Conservation (phyloP, 2,329 filamentous ascomycete genomes). For the Fusarium albosuccineum region DNA sequence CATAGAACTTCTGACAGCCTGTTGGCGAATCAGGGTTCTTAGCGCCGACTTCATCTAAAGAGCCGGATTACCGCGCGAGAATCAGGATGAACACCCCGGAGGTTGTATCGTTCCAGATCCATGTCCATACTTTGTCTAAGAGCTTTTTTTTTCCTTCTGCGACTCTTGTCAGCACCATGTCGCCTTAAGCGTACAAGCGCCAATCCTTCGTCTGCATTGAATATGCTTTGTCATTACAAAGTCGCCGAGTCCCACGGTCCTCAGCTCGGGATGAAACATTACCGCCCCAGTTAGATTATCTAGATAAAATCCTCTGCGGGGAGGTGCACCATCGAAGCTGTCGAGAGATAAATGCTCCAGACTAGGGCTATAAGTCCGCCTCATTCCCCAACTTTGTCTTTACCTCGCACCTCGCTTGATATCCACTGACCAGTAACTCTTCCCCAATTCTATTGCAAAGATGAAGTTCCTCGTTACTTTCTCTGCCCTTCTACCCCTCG, state of each 20-base stretch:
- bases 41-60: neutral
- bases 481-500: neutral
- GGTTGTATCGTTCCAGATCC: neutral
- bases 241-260: too few relatives aligned
- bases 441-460: neutral
- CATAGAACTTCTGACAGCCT: neutral
- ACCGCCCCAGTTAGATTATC: too few relatives aligned
- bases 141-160: too few relatives aligned
- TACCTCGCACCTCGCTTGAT: neutral
- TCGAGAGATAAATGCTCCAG: too few relatives aligned
- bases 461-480: slow-evolving; percentile 23
- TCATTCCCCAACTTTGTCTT: neutral
- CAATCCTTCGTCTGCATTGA: neutral
- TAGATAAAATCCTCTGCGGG: too few relatives aligned
- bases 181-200: neutral
- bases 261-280: too few relatives aligned
- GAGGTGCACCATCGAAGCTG: too few relatives aligned
- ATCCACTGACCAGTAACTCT: neutral
- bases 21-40: neutral
- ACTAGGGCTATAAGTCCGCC: neutral
- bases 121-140: neutral
- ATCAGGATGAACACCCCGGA: neutral
- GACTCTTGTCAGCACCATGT: neutral
- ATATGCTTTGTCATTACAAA: too few relatives aligned
- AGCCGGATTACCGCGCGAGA: neutral